A percentile compares a stretch with the other conserved stretches of the same genome.
Conservation (phyloP, 768 basidiomycete genomes). For the Suillus decipiens region DNA sequence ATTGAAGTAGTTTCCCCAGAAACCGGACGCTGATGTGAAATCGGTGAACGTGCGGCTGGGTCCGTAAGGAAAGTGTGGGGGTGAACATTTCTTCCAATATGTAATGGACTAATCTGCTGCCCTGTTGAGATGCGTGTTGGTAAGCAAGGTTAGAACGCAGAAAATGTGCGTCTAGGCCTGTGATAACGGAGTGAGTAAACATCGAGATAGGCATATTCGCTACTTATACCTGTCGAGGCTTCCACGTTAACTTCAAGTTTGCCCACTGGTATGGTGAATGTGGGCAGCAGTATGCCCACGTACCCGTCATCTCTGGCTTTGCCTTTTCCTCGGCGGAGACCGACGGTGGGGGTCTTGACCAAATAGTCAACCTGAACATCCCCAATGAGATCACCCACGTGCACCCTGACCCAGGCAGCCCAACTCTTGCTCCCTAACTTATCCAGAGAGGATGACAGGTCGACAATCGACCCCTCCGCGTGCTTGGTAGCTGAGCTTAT, state of each 20-base stretch:
- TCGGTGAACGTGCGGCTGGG: constrained; percentile 13
- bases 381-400: constrained; percentile 52
- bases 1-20: constrained; percentile 18
- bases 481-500: constrained; percentile 43
- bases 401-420: constrained; percentile 66
- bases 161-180: constrained; percentile 45
- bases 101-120: constrained; percentile 55
- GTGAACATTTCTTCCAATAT: constrained; percentile 59
- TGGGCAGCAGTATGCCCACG: constrained; percentile 61
- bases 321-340: constrained; percentile 37
- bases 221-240: constrained; percentile 48
- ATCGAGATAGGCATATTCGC: neutral
- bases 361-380: constrained; percentile 66
- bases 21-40: constrained; percentile 11
- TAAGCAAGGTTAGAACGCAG: constrained; percentile 60
- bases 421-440: constrained; percentile 58
- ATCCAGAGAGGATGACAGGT: constrained; percentile 48
- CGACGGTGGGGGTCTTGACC: constrained; percentile 38
- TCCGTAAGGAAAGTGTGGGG: constrained; percentile 49
- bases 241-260: constrained; percentile 65
- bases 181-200: constrained; percentile 12
- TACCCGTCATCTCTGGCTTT: constrained; percentile 32
- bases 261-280: constrained; percentile 71
- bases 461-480: constrained; percentile 34
- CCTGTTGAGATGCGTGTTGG: constrained; percentile 41